Conservation (phyloP, 768 basidiomycete species). For the Clitopilus passeckerianus region DNA sequence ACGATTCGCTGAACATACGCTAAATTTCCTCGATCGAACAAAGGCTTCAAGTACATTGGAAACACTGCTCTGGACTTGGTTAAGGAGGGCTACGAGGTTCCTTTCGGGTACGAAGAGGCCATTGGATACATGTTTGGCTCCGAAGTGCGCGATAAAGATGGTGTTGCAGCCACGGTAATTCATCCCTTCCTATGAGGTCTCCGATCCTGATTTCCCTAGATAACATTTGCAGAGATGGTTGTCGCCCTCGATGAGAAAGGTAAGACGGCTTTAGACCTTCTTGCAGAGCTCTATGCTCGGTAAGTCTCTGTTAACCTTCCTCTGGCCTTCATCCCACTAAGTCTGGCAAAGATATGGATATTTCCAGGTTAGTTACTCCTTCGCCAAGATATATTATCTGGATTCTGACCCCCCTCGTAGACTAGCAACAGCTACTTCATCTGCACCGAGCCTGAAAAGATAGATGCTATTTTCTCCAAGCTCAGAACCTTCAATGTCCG, state of each 20-base stretch:
- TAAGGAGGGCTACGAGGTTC: slow-evolving; percentile 61
- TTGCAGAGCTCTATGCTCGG: slow-evolving; percentile 62
- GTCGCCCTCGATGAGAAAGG: slow-evolving; percentile 44
- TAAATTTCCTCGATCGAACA: too few species aligned
- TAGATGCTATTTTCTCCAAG: slow-evolving; percentile 62
- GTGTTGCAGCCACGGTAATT: slow-evolving; percentile 72
- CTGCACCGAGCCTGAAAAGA: slow-evolving; percentile 61
- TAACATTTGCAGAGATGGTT: slow-evolving; percentile 67
- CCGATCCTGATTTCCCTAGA: slow-evolving; percentile 26
- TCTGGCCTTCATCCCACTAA: background rate
- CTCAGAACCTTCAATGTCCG: slow-evolving; percentile 55
- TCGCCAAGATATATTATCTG: background rate
- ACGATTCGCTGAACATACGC: too few species aligned
- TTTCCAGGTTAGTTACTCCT: slow-evolving; percentile 49
- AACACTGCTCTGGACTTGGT: slow-evolving; percentile 71
- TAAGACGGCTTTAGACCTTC: slow-evolving; percentile 47
- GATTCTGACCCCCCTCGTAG: slow-evolving; percentile 24
- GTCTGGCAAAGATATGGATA: slow-evolving; percentile 57
- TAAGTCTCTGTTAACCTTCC: slow-evolving; percentile 16
- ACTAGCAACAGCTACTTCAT: slow-evolving; percentile 82
- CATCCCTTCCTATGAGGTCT: background rate
- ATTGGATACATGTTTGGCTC: slow-evolving; percentile 89
- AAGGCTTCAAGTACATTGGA: slow-evolving; percentile 89
- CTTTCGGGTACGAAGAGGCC: slow-evolving; percentile 89
- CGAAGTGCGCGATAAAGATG: slow-evolving; percentile 82